Conservation (phyloP, 2,329 filamentous ascomycete genomes). For the Hymenoscyphus scutula region DNA sequence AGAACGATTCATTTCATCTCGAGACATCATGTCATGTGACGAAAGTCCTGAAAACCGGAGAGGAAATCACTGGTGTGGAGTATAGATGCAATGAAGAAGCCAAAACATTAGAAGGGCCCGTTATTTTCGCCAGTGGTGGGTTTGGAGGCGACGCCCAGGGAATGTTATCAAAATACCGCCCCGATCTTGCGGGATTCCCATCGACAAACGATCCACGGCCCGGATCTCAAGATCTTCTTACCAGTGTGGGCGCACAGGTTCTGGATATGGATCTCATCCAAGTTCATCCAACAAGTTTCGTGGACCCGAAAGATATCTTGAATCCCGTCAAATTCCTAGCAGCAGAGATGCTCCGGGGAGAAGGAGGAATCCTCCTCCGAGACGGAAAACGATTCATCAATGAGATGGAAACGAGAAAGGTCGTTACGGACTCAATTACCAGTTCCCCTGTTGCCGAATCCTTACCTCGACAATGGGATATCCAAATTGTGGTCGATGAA, state of each 20-base stretch:
- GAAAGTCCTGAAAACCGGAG: slow-evolving; percentile 41
- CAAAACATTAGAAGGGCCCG: slow-evolving; percentile 47
- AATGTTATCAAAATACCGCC: slow-evolving; percentile 53
- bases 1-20: slow-evolving; percentile 50
- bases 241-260: slow-evolving; percentile 40
- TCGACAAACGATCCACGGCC: slow-evolving; percentile 61
- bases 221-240: slow-evolving; percentile 48
- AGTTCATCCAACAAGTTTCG: slow-evolving; percentile 63
- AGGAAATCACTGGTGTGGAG: slow-evolving; percentile 51
- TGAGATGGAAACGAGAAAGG: slow-evolving; percentile 58
- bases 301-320: slow-evolving; percentile 49
- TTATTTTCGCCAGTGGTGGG: slow-evolving; percentile 60
- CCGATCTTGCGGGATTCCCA: slow-evolving; percentile 57
- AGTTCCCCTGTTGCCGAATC: slow-evolving; percentile 33
- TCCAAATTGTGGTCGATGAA: slow-evolving; percentile 58
- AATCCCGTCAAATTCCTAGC: slow-evolving; percentile 59
- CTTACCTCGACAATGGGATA: slow-evolving; percentile 52
- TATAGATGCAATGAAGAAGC: slow-evolving; percentile 39
- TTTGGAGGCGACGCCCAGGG: slow-evolving; percentile 62
- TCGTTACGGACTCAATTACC: slow-evolving; percentile 54
- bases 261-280: slow-evolving; percentile 54
- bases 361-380: slow-evolving; percentile 57
- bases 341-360: slow-evolving; percentile 60
- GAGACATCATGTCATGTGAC: slow-evolving; percentile 53
- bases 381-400: slow-evolving; percentile 57